Evolutionary conservation across 805 yeast species (phyloP), one percentile per base, ranked within the genome.

Genomic region (Pichia thaimueangensis): DNA sequence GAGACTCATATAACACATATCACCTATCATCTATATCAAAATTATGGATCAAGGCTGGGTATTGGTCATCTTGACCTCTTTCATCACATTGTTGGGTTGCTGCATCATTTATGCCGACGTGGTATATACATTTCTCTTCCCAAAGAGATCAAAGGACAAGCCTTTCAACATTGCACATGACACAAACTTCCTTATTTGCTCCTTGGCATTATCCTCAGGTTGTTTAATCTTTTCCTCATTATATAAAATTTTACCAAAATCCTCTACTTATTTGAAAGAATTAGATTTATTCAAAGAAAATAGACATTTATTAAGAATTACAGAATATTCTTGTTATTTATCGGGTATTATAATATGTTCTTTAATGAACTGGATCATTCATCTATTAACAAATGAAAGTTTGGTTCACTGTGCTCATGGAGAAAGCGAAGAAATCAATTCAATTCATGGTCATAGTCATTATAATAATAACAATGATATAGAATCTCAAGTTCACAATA

Each of bases 331-430:
- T 1, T 60, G 53, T 36, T 64, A 57, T 40, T 46, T 62, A 16
- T 20, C 64, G 1, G 97, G 98, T 3, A 73, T 83, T 3, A 35
- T 65, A 1, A 48, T 76, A 2, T 86, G 95, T 55, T 59, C 77
- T 1, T 46, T 62, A 2, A 63, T 91, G 42, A 89, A 88, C 59
- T 58, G 67, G 22, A 29, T 82, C 1, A 76, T 93, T 5, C 96
- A 89, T 60, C 59, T 76, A 28, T 60, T 80, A 40, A 86, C 97
- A 0, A 77, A 91, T 39, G 86, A 86, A 57, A 80, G 89, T 25
- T 74, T 89, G 27, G 84, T 89, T 0, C 96, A 88, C 57, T 88
- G 96, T 62, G 82, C 78, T 13, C 96, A 88, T 54, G 77, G 68
- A 19, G 44, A 39, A 36, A 25, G 37, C 12, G 35, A 49, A 39